Evolutionary conservation across 1,284 basidiomycete species (phyloP), one percentile per base, ranked within the genome.

Genomic region (Apiotrichum veenhuisii): DNA sequence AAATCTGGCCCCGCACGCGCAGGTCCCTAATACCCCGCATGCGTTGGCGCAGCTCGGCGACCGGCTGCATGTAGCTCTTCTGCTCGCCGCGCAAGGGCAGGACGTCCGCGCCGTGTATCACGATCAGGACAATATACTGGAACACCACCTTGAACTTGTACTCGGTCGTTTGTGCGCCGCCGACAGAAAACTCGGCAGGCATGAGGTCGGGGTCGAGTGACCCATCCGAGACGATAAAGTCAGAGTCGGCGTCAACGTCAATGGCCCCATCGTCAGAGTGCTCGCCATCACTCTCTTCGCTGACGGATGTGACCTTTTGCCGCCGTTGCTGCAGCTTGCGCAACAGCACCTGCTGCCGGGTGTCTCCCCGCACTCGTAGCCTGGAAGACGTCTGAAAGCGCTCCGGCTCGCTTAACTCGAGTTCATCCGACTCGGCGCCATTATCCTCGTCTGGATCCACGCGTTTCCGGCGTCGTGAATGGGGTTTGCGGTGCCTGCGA

Each of bases 101-200:
- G 7, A 61, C 52, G 11, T 52, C 51, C 1, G 61, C 47, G 8
- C 59, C 62, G 47, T 78, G 81, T 30, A 89, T 84, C 22, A 87
- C 86, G 43, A 92, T 77, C 64, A 91, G 86, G 5, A 91, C 86
- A 63, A 91, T 86, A 41, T 91, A 82, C 68, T 93, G 90, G 64
- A 88, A 91, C 34, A 92, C 81, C 47, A 88, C 85, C 59, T 73
- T 72, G 65, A 75, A 73, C 52, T 73, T 72, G 65, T 64, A 72
- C 53, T 73, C 72, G 2, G 66, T 65, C 10, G 68, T 63, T 71
- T 91, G 37, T 5, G 37, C 84, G 0, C 85, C 80, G 58, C 83
- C 82, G 83, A 87, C 84, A 69, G 87, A 90, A 74, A 89, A 93
- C 63, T 85, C 81, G 23, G 80, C 78, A 9, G 90, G 90, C 18